phyloP scores from a whole-genome alignment of 1,139 yeast genomes.

The Geotrichum aggregatum region DNA sequence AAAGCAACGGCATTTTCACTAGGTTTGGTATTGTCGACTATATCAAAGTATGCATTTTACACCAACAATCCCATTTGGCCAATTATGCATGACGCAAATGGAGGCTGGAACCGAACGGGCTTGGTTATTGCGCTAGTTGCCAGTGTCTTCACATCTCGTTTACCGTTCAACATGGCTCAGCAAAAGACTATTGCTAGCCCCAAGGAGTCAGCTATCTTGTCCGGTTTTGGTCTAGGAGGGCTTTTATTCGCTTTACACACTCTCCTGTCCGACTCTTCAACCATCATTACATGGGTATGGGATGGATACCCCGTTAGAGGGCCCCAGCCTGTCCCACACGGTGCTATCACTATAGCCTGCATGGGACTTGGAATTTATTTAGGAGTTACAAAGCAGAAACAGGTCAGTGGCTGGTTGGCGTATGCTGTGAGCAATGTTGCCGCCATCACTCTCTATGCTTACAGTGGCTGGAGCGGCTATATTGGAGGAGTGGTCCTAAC shows the following conservation, averaged over 20 bases:
- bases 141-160: constrained; percentile 53
- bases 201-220: constrained; percentile 41
- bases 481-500: constrained; percentile 68
- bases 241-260: constrained; percentile 69
- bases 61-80: constrained; percentile 97
- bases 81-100: constrained; percentile 76
- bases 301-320: constrained; percentile 85
- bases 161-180: constrained; percentile 28
- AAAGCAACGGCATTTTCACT: constrained; percentile 60
- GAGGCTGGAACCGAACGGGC: constrained; percentile 79
- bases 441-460: constrained; percentile 47
- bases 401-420: constrained; percentile 33
- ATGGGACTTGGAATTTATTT: constrained; percentile 56
- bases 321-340: constrained; percentile 88
- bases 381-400: constrained; percentile 38
- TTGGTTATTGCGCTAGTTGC: constrained; percentile 58
- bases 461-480: constrained; percentile 77
- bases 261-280: constrained; percentile 76
- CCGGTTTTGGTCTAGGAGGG: constrained; percentile 74
- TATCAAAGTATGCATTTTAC: constrained; percentile 68
- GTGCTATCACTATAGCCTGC: constrained; percentile 59
- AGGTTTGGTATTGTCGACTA: constrained; percentile 70
- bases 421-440: constrained; percentile 37
- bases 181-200: constrained; percentile 29
- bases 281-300: constrained; percentile 89